Evolutionary conservation across 371 early-diverging fungal species (phyloP).

Genomic region (Smittium mucronatum): DNA sequence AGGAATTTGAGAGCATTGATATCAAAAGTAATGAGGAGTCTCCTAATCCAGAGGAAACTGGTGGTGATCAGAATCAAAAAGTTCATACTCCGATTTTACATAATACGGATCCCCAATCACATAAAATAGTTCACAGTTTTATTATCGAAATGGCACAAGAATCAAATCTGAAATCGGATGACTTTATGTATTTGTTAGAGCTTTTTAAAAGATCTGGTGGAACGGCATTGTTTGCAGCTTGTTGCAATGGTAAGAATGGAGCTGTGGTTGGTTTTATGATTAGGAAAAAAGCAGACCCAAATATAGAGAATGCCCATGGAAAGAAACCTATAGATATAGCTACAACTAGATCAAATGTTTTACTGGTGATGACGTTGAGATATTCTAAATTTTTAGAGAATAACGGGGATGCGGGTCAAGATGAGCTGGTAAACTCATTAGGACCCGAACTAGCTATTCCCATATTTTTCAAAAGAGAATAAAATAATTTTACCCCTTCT

Average conservation of each 20-base stretch:
- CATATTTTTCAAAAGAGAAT: neutral
- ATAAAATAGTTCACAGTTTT: no score
- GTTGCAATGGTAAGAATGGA: constrained; percentile 43
- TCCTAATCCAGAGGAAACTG: no score
- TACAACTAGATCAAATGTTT: constrained; percentile 42
- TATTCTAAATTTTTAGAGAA: constrained; percentile 29
- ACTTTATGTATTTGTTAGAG: neutral
- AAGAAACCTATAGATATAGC: constrained; percentile 52
- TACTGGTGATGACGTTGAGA: constrained; percentile 46
- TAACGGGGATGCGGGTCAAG: constrained; percentile 19
- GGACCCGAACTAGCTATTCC: constrained; percentile 1
- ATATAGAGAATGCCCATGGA: constrained; percentile 41
- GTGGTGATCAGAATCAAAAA: no score
- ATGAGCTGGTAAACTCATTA: neutral
- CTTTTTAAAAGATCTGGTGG: constrained; percentile 40
- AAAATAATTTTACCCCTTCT: neutral
- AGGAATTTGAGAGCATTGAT: no score
- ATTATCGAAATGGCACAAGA: neutral
- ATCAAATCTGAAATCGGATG: neutral
- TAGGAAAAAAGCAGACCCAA: constrained; percentile 51
- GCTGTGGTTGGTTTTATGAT: constrained; percentile 48
- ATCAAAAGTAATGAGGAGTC: no score
- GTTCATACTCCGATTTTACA: no score
- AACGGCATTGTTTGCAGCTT: constrained; percentile 67
- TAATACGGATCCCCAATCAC: no score